Percentiles rank a stretch among this genome's conserved stretches.
Conservation (phyloP, 768 basidiomycete species). For the Neoboletus subvelutipes region DNA sequence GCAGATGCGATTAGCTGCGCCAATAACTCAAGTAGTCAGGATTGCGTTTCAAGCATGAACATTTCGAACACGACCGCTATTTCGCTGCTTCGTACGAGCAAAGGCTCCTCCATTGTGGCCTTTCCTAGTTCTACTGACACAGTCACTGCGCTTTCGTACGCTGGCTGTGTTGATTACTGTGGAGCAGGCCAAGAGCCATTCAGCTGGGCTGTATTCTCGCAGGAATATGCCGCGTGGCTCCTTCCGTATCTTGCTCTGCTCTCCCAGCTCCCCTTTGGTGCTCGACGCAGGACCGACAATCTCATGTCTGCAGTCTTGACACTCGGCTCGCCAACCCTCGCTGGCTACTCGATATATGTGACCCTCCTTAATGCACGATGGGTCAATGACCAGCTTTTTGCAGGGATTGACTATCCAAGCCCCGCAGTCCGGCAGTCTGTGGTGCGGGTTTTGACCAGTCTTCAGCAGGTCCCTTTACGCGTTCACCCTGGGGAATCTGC, state of each 20-base stretch:
- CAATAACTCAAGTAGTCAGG: neutral
- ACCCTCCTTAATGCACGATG: no score
- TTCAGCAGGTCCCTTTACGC: no score
- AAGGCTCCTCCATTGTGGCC: neutral
- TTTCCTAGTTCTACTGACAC: neutral
- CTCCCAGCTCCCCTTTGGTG: constrained; percentile 49
- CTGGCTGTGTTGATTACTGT: constrained; percentile 7
- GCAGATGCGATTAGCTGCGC: neutral
- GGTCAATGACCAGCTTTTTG: no score
- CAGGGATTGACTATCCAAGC: no score
- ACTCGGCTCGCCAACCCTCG: no score
- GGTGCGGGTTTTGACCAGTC: no score
- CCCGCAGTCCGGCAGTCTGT: no score
- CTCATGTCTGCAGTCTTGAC: no score
- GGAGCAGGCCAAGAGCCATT: constrained; percentile 16
- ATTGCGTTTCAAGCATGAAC: constrained; percentile 2
- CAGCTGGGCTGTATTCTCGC: constrained; percentile 24
- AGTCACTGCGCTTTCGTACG: constrained; percentile 13
- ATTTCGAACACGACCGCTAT: constrained; percentile 12
- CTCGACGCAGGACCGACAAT: constrained; percentile 36
- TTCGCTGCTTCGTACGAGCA: constrained; percentile 12
- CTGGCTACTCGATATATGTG: no score
- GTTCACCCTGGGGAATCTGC: no score
- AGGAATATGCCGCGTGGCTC: constrained; percentile 45
- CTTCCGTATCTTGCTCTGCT: constrained; percentile 49